A percentile compares a stretch with the other conserved stretches of the same genome.
Conservation (phyloP, 192 early-diverging fungal genomes). For the Pilaira anomala region DNA sequence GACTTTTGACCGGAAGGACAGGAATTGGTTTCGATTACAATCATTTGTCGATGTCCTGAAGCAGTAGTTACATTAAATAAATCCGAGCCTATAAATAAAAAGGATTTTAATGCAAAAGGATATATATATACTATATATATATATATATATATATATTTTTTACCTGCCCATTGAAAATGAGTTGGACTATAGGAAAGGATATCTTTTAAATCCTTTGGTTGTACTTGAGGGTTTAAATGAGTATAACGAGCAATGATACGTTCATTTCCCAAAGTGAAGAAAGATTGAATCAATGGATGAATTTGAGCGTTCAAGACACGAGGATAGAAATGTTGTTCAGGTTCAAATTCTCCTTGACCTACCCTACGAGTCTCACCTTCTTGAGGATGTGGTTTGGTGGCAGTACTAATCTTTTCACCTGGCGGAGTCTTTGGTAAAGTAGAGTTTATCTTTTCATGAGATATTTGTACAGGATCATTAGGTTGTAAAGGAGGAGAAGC, state of each 20-base stretch:
- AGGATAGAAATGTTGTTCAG: conserved; percentile 84
- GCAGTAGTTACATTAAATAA: conserved; percentile 85
- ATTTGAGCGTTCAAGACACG: conserved; percentile 86
- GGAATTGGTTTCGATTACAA: conserved; percentile 89
- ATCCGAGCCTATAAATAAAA: conserved; percentile 62
- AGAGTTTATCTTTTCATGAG: neutral
- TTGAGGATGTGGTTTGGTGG: neutral
- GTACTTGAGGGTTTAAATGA: conserved; percentile 82
- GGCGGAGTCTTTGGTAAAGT: conserved; percentile 22
- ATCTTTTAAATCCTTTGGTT: conserved; percentile 56
- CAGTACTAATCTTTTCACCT: conserved; percentile 3
- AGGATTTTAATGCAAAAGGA: conserved; percentile 7
- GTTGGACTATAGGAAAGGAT: conserved; percentile 66
- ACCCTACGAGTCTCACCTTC: conserved; percentile 22
- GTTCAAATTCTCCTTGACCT: conserved; percentile 66
- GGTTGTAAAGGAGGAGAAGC: conserved; percentile 8
- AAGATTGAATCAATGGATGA: conserved; percentile 80
- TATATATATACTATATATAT: no score
- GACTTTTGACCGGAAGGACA: conserved; percentile 90
- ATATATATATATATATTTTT: conserved; percentile 20
- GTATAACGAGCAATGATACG: conserved; percentile 85
- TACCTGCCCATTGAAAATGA: conserved; percentile 84
- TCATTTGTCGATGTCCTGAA: conserved; percentile 84
- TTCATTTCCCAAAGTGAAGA: conserved; percentile 84
- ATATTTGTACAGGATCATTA: neutral